Conservation (phyloP, 208 protist species). For the Strigomonas culicis region DNA sequence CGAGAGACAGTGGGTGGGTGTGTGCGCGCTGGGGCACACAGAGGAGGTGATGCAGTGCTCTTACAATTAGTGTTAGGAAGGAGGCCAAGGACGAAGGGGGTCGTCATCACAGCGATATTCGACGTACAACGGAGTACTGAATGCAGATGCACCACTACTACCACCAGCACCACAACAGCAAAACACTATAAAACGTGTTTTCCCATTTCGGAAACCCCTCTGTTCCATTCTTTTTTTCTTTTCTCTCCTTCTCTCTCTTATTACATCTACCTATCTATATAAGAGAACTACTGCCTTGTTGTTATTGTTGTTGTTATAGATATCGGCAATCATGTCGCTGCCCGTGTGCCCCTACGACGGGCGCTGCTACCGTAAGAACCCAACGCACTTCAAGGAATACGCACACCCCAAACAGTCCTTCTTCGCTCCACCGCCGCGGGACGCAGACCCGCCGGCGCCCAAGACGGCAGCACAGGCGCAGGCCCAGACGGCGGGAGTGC, state of each 20-base stretch:
- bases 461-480: background rate
- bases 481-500: background rate
- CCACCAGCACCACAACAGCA: background rate
- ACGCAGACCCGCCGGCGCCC: background rate
- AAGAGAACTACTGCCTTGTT: too few species aligned
- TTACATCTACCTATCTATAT: background rate
- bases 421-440: background rate
- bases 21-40: background rate
- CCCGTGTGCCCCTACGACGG: slow-evolving; percentile 32
- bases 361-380: slow-evolving; percentile 38
- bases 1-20: background rate
- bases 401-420: slow-evolving; percentile 22
- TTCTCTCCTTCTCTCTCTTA: slow-evolving; percentile 1
- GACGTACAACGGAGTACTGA: slow-evolving; percentile 9
- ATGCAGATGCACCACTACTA: slow-evolving; percentile 5
- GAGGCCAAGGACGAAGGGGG: background rate
- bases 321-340: background rate
- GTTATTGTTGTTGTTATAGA: background rate
- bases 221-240: background rate
- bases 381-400: slow-evolving; percentile 24
- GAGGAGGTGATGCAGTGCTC: too few species aligned
- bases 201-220: background rate
- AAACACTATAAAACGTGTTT: background rate
- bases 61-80: background rate
- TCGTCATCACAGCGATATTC: background rate